Evolutionary conservation across 1,139 yeast species (phyloP), one percentile per base, ranked within the genome.

Genomic region (Yamadazyma kanchanaburiensis): DNA sequence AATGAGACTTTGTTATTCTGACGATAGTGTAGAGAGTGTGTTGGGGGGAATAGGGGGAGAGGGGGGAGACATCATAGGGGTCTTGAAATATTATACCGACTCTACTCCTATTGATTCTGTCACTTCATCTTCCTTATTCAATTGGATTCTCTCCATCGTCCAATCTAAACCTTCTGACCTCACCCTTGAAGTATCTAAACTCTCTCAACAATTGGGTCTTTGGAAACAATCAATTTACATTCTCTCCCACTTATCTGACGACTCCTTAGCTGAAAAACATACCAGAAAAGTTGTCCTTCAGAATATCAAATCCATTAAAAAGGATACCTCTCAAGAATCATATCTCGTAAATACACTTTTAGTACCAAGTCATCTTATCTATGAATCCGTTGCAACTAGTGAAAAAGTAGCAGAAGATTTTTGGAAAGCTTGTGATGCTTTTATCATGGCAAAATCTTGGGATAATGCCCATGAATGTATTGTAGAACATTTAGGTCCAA

Each of bases 171-270:
- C 30, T 12, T 80, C 83, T 46, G 46, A 53, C 4, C 46, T 80
- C 17, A 64, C 79, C 5, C 39, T 61, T 6, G 43, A 57, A 7
- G 77, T 80, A 50, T 82, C 83, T 4, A 59, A 69, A 24, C 74
- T 77, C 37, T 60, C 85, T 25, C 69, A 64, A 31, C 43, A 58
- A 8, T 46, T 52, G n/a, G 74, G 72, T 1, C 52, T 71, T 31
- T 70, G 76, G 72, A 64, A 66, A 37, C 85, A 82, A 43, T 71
- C 91, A 0, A 40, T 83, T 3, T 82, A 71, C 48, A 78, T 82
- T 2, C 61, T 72, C 29, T 60, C 80, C 10, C 83, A 79, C 46
- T 48, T 81, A 16, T 42, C 48, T 2, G 55, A 66, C 38, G 80
- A 77, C 38, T 51, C 46, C 3, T 47, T 58, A 1, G 66, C 74